Conservation (phyloP, 176 grass and related monocot species). For the Coix lacrymajobi region DNA sequence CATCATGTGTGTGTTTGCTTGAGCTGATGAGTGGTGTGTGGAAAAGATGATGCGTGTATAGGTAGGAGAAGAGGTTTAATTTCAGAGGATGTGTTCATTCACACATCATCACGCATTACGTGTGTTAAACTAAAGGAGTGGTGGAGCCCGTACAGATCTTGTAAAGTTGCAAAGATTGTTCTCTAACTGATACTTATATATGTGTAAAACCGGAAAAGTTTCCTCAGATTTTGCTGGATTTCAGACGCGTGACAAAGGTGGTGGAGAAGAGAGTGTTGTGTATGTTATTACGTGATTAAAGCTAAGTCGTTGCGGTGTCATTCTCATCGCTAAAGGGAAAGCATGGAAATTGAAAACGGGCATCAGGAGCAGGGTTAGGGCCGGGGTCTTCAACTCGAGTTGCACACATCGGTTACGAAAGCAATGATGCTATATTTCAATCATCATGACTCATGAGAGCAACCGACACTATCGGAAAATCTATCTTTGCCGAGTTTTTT, state of each 20-base stretch:
- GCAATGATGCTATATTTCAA: neutral
- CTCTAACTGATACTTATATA: neutral
- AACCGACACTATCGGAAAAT: no score
- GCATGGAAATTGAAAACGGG: neutral
- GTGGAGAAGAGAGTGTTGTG: neutral
- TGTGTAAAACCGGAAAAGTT: neutral
- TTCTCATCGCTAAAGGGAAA: slow-evolving; percentile 1
- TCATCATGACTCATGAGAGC: no score
- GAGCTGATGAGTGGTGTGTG: neutral
- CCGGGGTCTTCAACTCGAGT: neutral
- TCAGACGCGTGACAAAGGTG: neutral
- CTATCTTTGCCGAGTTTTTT: no score
- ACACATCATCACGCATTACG: neutral
- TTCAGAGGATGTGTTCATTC: neutral
- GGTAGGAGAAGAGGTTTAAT: neutral
- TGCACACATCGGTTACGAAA: neutral
- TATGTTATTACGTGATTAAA: slow-evolving; percentile 7
- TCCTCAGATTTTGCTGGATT: slow-evolving; percentile 4
- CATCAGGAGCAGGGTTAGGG: neutral
- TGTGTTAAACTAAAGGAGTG: neutral
- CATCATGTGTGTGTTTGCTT: slow-evolving; percentile 8
- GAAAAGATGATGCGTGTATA: neutral
- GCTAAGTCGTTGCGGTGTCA: slow-evolving; percentile 10
- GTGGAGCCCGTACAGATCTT: neutral
- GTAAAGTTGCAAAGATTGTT: slow-evolving; percentile 2